Percentiles rank a stretch among this genome's conserved stretches.
Conservation (phyloP, 768 basidiomycete species). For the Kwoniella mangroviensis region DNA sequence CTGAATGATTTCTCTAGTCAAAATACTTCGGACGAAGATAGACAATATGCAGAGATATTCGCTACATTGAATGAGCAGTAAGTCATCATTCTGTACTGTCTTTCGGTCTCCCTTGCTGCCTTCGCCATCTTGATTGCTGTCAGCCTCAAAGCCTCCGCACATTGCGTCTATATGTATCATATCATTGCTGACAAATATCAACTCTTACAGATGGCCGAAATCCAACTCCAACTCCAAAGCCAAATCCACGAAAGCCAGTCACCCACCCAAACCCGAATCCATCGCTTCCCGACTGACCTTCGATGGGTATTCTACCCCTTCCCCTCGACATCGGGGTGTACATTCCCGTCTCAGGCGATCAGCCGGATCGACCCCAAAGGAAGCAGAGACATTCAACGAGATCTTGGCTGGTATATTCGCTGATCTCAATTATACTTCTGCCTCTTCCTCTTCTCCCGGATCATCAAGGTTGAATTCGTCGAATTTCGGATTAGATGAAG, state of each 20-base stretch:
- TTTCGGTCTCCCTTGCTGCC: background rate
- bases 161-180: too few relatives aligned
- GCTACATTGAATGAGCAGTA: conserved; percentile 19
- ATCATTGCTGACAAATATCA: background rate
- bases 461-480: background rate
- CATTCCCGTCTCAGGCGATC: conserved; percentile 23
- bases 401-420: conserved; percentile 36
- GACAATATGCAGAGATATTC: conserved; percentile 22
- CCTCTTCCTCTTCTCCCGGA: background rate
- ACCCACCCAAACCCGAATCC: conserved; percentile 13
- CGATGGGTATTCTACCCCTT: conserved; percentile 14
- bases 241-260: background rate
- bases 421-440: conserved; percentile 23
- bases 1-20: background rate
- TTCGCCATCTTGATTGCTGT: too few relatives aligned
- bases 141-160: too few relatives aligned
- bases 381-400: conserved; percentile 31
- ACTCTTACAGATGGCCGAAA: conserved; percentile 18
- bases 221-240: background rate
- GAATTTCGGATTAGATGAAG: background rate
- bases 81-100: background rate
- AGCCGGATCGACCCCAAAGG: conserved; percentile 34
- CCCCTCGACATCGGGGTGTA: conserved; percentile 26
- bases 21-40: conserved; percentile 12
- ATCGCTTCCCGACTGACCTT: conserved; percentile 13